Conservation (phyloP, 1,139 yeast genomes). For the Nakaseomyces glabratus region DNA sequence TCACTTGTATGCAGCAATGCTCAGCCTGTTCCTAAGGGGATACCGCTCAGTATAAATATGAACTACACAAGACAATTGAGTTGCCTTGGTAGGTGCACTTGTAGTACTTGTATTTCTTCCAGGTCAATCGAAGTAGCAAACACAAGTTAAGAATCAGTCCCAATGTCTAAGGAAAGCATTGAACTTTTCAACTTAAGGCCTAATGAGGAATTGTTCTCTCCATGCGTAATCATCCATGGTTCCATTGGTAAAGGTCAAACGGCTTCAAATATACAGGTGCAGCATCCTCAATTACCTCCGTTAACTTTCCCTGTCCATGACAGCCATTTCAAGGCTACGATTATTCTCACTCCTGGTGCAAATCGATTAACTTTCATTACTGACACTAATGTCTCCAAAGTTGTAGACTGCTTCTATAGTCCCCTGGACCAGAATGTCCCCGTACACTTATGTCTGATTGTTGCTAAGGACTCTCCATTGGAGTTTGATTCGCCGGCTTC, state of each 20-base stretch:
- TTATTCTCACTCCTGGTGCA: constrained; percentile 60
- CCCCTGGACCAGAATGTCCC: constrained; percentile 68
- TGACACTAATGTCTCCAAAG: constrained; percentile 17
- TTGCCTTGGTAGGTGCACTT: too few relatives aligned
- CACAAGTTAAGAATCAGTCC: too few relatives aligned
- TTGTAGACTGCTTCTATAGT: constrained; percentile 39
- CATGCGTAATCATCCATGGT: constrained; percentile 40
- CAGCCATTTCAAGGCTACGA: constrained; percentile 64
- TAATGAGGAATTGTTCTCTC: constrained; percentile 36
- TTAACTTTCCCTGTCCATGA: constrained; percentile 61
- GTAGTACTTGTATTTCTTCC: too few relatives aligned
- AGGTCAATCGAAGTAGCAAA: too few relatives aligned
- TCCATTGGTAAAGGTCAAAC: constrained; percentile 22
- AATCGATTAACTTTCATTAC: constrained; percentile 37
- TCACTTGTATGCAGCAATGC: too few relatives aligned
- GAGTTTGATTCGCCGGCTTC: constrained; percentile 64
- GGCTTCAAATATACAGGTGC: constrained; percentile 21
- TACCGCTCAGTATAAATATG: too few relatives aligned
- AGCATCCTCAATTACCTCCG: constrained; percentile 41
- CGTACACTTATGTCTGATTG: constrained; percentile 64
- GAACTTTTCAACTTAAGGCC: constrained; percentile 26
- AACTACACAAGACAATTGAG: too few relatives aligned
- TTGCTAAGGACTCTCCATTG: constrained; percentile 71
- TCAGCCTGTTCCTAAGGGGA: too few relatives aligned
- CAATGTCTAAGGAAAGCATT: constrained; percentile 11